phyloP scores from a whole-genome alignment of 208 protist species.

The Leishmania arabica region DNA sequence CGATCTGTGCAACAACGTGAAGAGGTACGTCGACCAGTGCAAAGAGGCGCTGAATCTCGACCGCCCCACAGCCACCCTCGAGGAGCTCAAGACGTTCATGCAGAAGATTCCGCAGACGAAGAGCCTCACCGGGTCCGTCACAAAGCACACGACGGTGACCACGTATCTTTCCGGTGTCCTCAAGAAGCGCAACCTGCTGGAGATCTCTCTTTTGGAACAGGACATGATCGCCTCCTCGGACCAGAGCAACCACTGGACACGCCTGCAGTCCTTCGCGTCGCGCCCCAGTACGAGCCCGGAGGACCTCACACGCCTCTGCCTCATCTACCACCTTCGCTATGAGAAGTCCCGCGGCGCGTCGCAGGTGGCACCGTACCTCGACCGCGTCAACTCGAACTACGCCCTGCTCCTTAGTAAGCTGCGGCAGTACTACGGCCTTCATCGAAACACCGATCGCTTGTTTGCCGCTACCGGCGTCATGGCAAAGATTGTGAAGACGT shows the following conservation, averaged over 20 bases:
- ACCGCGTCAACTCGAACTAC: conserved; percentile 41
- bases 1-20: conserved; percentile 96
- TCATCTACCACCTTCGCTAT: conserved; percentile 86
- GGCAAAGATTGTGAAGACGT: conserved; percentile 78
- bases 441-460: conserved; percentile 79
- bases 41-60: conserved; percentile 85
- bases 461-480: conserved; percentile 88
- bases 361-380: conserved; percentile 40
- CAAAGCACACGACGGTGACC: conserved; percentile 84
- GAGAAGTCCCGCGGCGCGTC: conserved; percentile 46
- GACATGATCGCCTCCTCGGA: conserved; percentile 82
- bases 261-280: conserved; percentile 58
- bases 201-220: conserved; percentile 96
- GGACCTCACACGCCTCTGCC: conserved; percentile 75
- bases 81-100: conserved; percentile 89
- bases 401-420: conserved; percentile 54
- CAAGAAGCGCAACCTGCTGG: conserved; percentile 82
- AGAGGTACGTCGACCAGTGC: conserved; percentile 94
- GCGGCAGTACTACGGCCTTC: conserved; percentile 63
- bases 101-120: conserved; percentile 83
- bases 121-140: conserved; percentile 77
- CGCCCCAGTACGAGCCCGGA: conserved; percentile 29
- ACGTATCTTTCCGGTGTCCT: conserved; percentile 83
- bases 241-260: conserved; percentile 69
- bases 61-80: conserved; percentile 81